These are phyloP conservation scores for Ailanthus altissimus DNA, from an alignment of 345 rosid species.

Conservation along the genomic window DNA sequence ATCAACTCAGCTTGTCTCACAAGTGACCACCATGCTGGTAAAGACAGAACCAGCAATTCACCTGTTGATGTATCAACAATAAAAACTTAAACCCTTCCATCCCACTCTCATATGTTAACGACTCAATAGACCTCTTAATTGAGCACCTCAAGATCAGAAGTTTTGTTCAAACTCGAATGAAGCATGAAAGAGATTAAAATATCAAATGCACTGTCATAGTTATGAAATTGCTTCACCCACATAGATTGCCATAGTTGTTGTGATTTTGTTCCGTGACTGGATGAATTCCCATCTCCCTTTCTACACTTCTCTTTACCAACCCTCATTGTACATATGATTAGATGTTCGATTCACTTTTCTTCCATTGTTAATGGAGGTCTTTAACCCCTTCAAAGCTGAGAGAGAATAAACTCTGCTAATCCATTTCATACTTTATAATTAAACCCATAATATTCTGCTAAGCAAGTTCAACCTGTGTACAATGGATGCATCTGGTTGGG, in stretches of 20 bases:
- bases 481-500: neutral
- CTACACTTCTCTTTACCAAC: neutral
- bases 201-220: neutral
- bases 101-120: neutral
- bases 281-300: neutral
- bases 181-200: neutral
- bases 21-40: neutral
- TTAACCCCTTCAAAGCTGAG: neutral
- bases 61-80: neutral
- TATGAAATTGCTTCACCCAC: neutral
- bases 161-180: neutral
- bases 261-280: neutral
- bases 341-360: neutral
- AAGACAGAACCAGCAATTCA: neutral
- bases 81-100: neutral
- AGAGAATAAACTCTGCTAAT: neutral
- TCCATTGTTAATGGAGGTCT: neutral
- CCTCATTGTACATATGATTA: neutral
- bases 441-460: neutral
- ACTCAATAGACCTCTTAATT: neutral
- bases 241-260: neutral
- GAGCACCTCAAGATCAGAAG: neutral
- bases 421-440: too few relatives aligned
- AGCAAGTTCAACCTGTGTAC: neutral
- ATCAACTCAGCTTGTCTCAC: neutral